Percentiles rank a stretch among this genome's conserved stretches.
Conservation (phyloP, 192 early-diverging fungal species). For the Rhizophagus prolifer region DNA sequence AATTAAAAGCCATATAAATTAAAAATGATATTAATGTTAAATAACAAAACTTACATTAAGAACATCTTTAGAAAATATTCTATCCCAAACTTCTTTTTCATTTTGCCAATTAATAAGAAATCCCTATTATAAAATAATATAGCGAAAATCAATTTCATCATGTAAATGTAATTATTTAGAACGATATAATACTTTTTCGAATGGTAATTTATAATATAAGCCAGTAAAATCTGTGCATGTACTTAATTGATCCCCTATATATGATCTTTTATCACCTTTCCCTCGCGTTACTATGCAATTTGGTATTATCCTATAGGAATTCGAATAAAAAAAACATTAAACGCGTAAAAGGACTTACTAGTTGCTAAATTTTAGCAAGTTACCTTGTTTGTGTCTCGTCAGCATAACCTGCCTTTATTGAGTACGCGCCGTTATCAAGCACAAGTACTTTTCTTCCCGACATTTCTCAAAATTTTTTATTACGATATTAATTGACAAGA, state of each 20-base stretch:
- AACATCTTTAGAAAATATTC: constrained; percentile 62
- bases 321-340: background rate
- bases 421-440: constrained; percentile 70
- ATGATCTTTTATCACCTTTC: constrained; percentile 51
- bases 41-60: constrained; percentile 49
- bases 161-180: constrained; percentile 1
- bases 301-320: constrained; percentile 43
- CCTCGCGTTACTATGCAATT: constrained; percentile 62
- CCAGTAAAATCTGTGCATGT: constrained; percentile 67
- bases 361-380: background rate
- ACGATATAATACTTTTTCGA: constrained; percentile 61
- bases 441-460: constrained; percentile 41
- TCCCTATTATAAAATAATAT: constrained; percentile 45
- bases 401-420: constrained; percentile 63
- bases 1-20: background rate
- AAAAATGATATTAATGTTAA: background rate
- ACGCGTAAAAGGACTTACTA: background rate
- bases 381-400: constrained; percentile 35
- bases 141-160: background rate
- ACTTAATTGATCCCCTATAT: constrained; percentile 69
- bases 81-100: constrained; percentile 78
- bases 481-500: too few species aligned
- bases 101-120: constrained; percentile 76
- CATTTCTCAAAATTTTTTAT: too few species aligned
- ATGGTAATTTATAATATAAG: constrained; percentile 70